Conservation (phyloP, 176 grass and related monocot species). For the Musa troglodytarum region DNA sequence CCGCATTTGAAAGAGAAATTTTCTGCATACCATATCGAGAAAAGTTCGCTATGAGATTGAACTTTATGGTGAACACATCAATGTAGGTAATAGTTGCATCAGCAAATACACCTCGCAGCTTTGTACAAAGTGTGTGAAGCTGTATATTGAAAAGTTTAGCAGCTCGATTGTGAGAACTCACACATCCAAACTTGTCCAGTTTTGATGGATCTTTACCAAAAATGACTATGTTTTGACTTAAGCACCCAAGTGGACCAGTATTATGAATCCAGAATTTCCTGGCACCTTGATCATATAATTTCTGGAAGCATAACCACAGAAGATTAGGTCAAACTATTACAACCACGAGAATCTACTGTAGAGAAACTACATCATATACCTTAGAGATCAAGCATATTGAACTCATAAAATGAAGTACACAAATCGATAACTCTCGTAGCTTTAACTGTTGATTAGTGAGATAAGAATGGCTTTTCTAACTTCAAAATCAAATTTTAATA, state of each 20-base stretch:
- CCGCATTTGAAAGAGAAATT: not conserved
- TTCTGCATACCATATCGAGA: conserved; percentile 76
- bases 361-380: not conserved
- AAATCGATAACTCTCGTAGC: not conserved
- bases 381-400: not conserved
- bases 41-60: conserved; percentile 57
- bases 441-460: not conserved
- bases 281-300: conserved; percentile 77
- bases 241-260: conserved; percentile 88
- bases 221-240: conserved; percentile 73
- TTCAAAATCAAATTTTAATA: not conserved
- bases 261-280: conserved; percentile 99
- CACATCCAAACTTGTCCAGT: conserved; percentile 63
- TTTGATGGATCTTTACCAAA: conserved; percentile 86
- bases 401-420: not conserved
- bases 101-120: conserved; percentile 48
- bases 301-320: conserved; percentile 30
- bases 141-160: conserved; percentile 89
- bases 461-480: not conserved
- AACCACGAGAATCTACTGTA: not conserved
- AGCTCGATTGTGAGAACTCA: conserved; percentile 71
- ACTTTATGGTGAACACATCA: conserved; percentile 87
- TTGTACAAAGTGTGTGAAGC: conserved; percentile 73
- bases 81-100: conserved; percentile 80
- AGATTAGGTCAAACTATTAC: not conserved